Evolutionary conservation across 768 basidiomycete genomes (phyloP), one percentile per base, ranked within the genome.

Genomic region (Mycena kentingensis): DNA sequence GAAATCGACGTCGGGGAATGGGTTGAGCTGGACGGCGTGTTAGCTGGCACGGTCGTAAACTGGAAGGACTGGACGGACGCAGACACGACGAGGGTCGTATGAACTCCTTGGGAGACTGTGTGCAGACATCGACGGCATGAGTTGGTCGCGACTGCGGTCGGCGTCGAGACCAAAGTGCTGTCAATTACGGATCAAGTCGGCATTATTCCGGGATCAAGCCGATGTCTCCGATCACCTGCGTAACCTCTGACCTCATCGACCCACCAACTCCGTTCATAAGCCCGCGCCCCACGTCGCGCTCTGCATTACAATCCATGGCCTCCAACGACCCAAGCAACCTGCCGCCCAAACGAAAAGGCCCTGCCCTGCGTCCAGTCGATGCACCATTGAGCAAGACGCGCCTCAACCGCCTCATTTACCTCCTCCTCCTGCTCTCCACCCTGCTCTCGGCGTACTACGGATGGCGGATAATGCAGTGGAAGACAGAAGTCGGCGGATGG

Each of bases 31-130:
- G n/a, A n/a, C n/a, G n/a, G n/a, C n/a, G n/a, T n/a, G n/a, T n/a
- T n/a, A n/a, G n/a, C n/a, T n/a, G n/a, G n/a, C n/a, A n/a, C n/a
- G n/a, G n/a, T n/a, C n/a, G n/a, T n/a, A n/a, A n/a, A n/a, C n/a
- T n/a, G n/a, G n/a, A n/a, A n/a, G n/a, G n/a, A n/a, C n/a, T n/a
- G n/a, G n/a, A n/a, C n/a, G n/a, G n/a, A n/a, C n/a, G 65, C 86
- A 89, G 38, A 89, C 83, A 54, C 87, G 70, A 29, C 86, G 76
- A 4, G 87, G 87, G 71, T 88, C 87, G 55, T 87, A 88, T n/a
- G n/a, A n/a, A n/a, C n/a, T n/a, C n/a, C n/a, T n/a, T n/a, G n/a
- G n/a, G n/a, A n/a, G n/a, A n/a, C n/a, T n/a, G n/a, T n/a, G n/a
- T n/a, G n/a, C n/a, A n/a, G n/a, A n/a, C n/a, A n/a, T n/a, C n/a